Evolutionary conservation across 768 basidiomycete genomes (phyloP), one percentile per base, ranked within the genome.

Genomic region (Termitomyces sp.): DNA sequence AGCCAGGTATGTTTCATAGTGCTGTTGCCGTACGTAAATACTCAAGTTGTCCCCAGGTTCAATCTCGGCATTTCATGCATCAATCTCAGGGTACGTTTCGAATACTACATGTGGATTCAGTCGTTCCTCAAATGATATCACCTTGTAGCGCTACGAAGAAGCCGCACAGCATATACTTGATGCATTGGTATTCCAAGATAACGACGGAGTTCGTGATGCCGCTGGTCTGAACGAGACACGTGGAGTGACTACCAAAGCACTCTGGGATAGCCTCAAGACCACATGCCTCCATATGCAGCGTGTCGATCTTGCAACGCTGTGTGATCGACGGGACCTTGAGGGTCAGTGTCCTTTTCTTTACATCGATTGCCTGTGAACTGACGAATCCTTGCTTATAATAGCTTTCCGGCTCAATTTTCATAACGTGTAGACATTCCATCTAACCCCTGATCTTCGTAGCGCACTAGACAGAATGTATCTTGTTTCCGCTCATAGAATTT

Each of bases 41-140:
- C 42, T 57, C 43, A 61, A 38, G 63, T 57, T 37, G 43, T n/a
- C 45, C 50, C n/a, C 60, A 95, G 94, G 67, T 97, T 93, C 73
- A 97, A 98, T 73, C 79, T 97, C 15, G 95, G 94, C 25, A 97
- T 97, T 63, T 92, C 94, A 1, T 92, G 87, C 70, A 91, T 94
- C 69, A 95, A 93, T 71, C 81, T 98, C 59, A 82, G 84, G 57
- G 92, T 94, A 71, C 60, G 82, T 77, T 50, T 55, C 56, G 47
- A 60, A 67, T 52, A 36, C 31, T 10, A 11, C 6, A 31, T 5
- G 20, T 34, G 8, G 29, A 34, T 4, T 9, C 3, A 45, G 3
- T 56, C 12, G n/a, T 12, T 42, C 3, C 29, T 45, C 2, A 53
- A 60, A 42, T 54, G 52, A 38, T 46, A 4, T 52, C 12, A 34